Evolutionary conservation across 495 filamentous ascomycete genomes (phyloP).

Genomic region (Cladorrhinum samala): DNA sequence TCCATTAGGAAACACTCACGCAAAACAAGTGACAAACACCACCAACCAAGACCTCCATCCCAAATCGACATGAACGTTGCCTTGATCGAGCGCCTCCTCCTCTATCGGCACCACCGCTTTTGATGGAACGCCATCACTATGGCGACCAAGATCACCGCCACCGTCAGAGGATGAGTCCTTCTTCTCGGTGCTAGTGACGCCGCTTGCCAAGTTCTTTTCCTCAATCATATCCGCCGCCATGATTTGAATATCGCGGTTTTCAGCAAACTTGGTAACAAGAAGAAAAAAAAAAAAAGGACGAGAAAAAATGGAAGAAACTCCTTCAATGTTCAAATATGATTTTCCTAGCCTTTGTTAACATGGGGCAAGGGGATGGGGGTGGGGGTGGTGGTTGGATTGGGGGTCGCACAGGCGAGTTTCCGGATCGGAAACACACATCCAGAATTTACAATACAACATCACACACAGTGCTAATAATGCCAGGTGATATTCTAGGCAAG

Average conservation of each 20-base stretch:
- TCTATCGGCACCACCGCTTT: slow-evolving; percentile 27
- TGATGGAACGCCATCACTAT: slow-evolving; percentile 11
- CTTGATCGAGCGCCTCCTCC: slow-evolving; percentile 22
- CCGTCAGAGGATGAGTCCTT: background rate
- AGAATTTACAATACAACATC: too few relatives aligned
- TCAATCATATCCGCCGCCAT: background rate
- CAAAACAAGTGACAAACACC: slow-evolving; percentile 34
- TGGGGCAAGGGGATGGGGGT: too few relatives aligned
- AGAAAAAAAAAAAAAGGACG: background rate
- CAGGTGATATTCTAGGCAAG: too few relatives aligned
- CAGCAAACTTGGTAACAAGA: background rate
- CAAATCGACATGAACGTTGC: slow-evolving; percentile 23
- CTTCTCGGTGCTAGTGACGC: background rate
- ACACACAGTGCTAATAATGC: too few relatives aligned
- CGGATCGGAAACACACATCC: too few relatives aligned
- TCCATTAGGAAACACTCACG: slow-evolving; percentile 20
- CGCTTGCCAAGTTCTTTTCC: background rate
- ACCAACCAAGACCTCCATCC: slow-evolving; percentile 37
- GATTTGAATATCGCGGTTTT: background rate
- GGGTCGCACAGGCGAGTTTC: too few relatives aligned
- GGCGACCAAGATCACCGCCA: background rate
- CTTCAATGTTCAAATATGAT: too few relatives aligned
- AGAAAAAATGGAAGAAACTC: too few relatives aligned
- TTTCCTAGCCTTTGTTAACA: too few relatives aligned
- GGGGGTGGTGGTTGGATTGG: too few relatives aligned